These are phyloP conservation scores for Chlorella variabilis DNA, from an alignment of 163 green algal genomes.

Conservation along the genomic window DNA sequence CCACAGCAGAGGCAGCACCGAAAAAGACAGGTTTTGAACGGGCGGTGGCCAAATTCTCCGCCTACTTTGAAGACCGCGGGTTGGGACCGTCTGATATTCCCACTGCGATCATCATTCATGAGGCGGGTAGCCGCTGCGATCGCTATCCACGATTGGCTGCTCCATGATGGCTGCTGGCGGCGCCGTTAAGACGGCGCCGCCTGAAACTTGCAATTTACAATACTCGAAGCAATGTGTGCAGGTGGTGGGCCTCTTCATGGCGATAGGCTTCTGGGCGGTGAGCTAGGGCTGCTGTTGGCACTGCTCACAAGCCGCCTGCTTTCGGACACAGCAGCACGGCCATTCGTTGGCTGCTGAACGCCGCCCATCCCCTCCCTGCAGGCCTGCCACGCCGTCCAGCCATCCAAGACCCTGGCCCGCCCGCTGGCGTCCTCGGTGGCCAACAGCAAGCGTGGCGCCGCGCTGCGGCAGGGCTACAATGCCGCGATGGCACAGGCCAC, in stretches of 20 bases:
- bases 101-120: conserved; percentile 53
- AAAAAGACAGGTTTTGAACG: conserved; percentile 7
- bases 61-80: conserved; percentile 50
- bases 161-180: no score
- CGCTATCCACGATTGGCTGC: no score
- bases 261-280: conserved; percentile 23
- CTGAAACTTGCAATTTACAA: no score
- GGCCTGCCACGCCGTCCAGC: conserved; percentile 51
- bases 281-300: background rate
- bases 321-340: background rate
- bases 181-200: background rate
- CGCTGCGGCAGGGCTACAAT: conserved; percentile 39
- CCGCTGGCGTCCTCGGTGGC: background rate
- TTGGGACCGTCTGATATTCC: conserved; percentile 50
- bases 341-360: no score
- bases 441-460: background rate
- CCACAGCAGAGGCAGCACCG: background rate
- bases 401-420: conserved; percentile 30
- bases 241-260: conserved; percentile 47
- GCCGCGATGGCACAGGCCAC: conserved; percentile 29
- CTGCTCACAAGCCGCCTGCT: background rate
- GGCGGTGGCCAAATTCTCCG: conserved; percentile 30
- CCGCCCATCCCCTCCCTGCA: conserved; percentile 1
- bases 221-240: no score
- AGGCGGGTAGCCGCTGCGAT: conserved; percentile 35